These are phyloP conservation scores for Albizia julibrissin DNA, from an alignment of 306 rosid genomes.

Conservation along the genomic window DNA sequence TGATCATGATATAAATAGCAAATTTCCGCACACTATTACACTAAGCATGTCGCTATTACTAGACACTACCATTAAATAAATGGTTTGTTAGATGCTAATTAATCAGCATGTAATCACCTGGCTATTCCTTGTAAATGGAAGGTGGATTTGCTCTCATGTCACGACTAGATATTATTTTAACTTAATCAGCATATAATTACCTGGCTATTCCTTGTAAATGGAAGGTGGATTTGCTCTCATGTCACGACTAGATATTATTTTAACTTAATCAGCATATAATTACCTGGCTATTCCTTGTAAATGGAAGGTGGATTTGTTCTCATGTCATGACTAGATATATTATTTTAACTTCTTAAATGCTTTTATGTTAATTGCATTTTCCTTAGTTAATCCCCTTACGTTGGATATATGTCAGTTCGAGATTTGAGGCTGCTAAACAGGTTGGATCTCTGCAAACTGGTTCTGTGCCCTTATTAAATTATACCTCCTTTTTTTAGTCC, in stretches of 20 bases:
- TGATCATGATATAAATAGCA: not conserved
- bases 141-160: not conserved
- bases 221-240: not conserved
- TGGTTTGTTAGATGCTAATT: not conserved
- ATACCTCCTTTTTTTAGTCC: not conserved
- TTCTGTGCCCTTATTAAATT: not conserved
- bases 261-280: no score
- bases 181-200: not conserved
- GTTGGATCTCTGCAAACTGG: not conserved
- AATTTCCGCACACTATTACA: not conserved
- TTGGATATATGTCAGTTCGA: not conserved
- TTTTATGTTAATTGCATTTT: not conserved
- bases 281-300: not conserved
- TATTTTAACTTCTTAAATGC: not conserved
- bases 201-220: not conserved
- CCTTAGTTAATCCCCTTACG: not conserved
- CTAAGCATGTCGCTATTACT: not conserved
- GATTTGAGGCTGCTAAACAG: not conserved
- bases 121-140: not conserved
- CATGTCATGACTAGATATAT: not conserved
- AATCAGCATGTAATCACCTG: not conserved
- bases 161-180: not conserved
- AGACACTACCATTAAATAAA: not conserved
- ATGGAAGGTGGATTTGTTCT: not conserved
- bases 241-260: not conserved